Evolutionary conservation across 2,329 filamentous ascomycete genomes (phyloP).

Genomic region (Colletotrichum sp.): DNA sequence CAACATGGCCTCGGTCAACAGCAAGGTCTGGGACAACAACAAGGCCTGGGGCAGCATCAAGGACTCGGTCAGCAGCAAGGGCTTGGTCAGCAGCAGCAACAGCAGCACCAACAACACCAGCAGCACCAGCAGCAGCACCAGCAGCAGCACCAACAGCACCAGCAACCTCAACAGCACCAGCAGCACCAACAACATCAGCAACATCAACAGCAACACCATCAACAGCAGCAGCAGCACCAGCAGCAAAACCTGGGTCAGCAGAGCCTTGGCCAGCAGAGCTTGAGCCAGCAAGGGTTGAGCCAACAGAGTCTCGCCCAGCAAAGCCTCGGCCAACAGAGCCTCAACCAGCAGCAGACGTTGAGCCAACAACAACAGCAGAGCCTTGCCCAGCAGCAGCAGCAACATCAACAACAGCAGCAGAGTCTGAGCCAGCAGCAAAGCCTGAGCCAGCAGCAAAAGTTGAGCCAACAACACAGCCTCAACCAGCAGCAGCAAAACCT

Average conservation of each 20-base stretch:
- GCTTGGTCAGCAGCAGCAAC: constrained; percentile 23
- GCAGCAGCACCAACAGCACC: constrained; percentile 27
- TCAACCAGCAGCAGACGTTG: constrained; percentile 34
- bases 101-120: constrained; percentile 32
- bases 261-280: constrained; percentile 30
- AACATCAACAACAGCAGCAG: constrained; percentile 34
- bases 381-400: constrained; percentile 28
- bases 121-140: constrained; percentile 29
- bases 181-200: constrained; percentile 34
- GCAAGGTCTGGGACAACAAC: constrained; percentile 10
- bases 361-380: constrained; percentile 32
- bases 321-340: constrained; percentile 31
- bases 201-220: constrained; percentile 29
- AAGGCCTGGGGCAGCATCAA: constrained; percentile 10
- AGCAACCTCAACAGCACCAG: constrained; percentile 28
- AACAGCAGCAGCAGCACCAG: constrained; percentile 28
- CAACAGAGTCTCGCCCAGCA: constrained; percentile 31
- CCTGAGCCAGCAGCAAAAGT: constrained; percentile 32
- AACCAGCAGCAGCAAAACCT: constrained; percentile 31
- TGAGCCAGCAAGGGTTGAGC: constrained; percentile 33
- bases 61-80: constrained; percentile 6
- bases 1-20: constrained; percentile 5
- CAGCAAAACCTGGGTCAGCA: constrained; percentile 23
- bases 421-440: constrained; percentile 35
- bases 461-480: constrained; percentile 33